Conservation (phyloP, 306 rosid species). For the Malus sieversii region DNA sequence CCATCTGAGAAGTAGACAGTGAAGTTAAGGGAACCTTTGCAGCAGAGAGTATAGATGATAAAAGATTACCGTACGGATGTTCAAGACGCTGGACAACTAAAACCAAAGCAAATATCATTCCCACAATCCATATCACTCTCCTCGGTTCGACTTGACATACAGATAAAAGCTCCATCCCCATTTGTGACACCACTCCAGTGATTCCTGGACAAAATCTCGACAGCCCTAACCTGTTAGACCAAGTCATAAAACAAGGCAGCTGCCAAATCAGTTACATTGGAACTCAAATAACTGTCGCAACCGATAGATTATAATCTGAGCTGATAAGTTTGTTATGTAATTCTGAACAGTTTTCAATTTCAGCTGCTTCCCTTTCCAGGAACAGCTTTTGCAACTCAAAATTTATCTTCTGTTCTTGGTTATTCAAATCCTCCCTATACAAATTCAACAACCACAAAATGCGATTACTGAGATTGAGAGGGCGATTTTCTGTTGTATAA, state of each 20-base stretch:
- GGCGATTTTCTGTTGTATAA: not conserved
- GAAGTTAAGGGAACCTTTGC: conserved; percentile 17
- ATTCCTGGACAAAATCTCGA: conserved; percentile 2
- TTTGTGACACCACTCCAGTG: conserved; percentile 22
- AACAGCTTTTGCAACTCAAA: too few relatives aligned
- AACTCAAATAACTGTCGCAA: too few relatives aligned
- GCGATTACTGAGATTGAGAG: not conserved
- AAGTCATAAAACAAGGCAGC: too few relatives aligned
- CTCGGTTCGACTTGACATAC: conserved; percentile 36
- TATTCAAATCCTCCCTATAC: too few relatives aligned
- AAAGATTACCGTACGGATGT: conserved; percentile 34
- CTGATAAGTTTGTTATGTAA: too few relatives aligned
- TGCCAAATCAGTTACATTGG: too few relatives aligned
- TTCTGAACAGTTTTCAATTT: too few relatives aligned
- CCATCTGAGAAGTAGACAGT: conserved; percentile 14
- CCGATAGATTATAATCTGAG: too few relatives aligned
- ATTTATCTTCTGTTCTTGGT: too few relatives aligned
- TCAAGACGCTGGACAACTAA: conserved; percentile 46
- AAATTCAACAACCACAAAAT: not conserved
- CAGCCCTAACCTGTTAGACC: too few relatives aligned
- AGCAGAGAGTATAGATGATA: conserved; percentile 33
- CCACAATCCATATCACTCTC: conserved; percentile 46
- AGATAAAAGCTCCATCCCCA: conserved; percentile 42
- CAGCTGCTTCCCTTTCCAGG: not conserved
- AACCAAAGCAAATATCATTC: conserved; percentile 44